phyloP scores from a whole-genome alignment of 345 rosid genomes.

The Hypericum perforatum region DNA sequence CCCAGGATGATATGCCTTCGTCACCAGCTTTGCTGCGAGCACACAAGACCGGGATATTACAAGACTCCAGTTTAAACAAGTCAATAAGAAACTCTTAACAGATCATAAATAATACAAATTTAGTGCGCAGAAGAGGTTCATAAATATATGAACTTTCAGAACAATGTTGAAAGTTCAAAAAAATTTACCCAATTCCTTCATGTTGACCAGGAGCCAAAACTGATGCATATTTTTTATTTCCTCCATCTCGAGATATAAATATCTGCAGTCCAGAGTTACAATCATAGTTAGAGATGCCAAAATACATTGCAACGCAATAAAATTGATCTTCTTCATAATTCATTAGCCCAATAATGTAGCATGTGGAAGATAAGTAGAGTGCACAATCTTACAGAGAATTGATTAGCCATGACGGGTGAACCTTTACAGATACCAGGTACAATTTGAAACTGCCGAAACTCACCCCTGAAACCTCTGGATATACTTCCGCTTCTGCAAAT shows the following conservation, averaged over 20 bases:
- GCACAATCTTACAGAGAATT: constrained; percentile 67
- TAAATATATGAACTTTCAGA: too few species aligned
- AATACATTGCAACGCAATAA: too few species aligned
- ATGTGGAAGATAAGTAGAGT: constrained; percentile 14
- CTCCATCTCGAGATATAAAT: constrained; percentile 93
- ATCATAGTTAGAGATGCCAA: neutral
- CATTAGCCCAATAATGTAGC: neutral
- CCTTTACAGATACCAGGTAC: constrained; percentile 71
- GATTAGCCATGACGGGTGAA: constrained; percentile 96
- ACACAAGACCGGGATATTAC: constrained; percentile 4
- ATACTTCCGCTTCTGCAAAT: constrained; percentile 83
- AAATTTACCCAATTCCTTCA: constrained; percentile 72
- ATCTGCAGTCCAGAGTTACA: constrained; percentile 38
- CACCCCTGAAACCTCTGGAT: constrained; percentile 96
- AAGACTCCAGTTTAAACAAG: constrained; percentile 1
- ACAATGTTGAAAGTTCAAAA: too few species aligned
- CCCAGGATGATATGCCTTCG: constrained; percentile 91
- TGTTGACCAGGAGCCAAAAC: constrained; percentile 97
- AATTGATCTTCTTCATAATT: too few species aligned
- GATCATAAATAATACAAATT: neutral
- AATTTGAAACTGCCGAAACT: constrained; percentile 93
- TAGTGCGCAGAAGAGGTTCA: too few species aligned
- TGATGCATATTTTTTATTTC: constrained; percentile 70
- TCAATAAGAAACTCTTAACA: neutral
- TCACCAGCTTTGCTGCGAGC: constrained; percentile 55